Evolutionary conservation across 805 yeast genomes (phyloP).

Genomic region (Ogataea methanolica): DNA sequence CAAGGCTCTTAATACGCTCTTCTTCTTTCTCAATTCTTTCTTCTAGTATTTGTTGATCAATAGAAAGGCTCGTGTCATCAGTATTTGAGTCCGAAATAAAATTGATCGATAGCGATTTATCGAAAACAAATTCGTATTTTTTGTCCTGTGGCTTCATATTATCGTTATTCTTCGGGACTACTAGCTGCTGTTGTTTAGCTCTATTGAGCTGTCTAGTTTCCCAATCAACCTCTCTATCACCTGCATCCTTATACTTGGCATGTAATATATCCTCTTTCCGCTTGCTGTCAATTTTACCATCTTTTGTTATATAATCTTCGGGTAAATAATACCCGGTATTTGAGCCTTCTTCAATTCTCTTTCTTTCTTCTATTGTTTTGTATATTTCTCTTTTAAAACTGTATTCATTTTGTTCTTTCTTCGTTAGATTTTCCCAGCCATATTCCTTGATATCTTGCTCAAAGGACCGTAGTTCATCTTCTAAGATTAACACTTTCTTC

Average conservation of each 20-base stretch:
- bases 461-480: constrained; percentile 42
- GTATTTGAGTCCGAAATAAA: constrained; percentile 41
- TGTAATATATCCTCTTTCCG: constrained; percentile 49
- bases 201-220: constrained; percentile 46
- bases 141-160: constrained; percentile 28
- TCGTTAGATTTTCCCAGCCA: constrained; percentile 52
- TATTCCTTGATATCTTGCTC: constrained; percentile 44
- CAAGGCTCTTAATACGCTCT: constrained; percentile 33
- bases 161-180: background rate
- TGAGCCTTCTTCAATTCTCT: constrained; percentile 24
- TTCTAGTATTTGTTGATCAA: constrained; percentile 30
- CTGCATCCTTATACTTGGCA: constrained; percentile 21
- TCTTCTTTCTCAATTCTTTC: constrained; percentile 33
- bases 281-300: constrained; percentile 49
- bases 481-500: constrained; percentile 38
- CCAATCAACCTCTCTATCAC: constrained; percentile 37
- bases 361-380: constrained; percentile 37
- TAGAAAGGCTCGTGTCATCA: constrained; percentile 20
- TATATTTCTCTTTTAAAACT: constrained; percentile 46
- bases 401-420: constrained; percentile 47
- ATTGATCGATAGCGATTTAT: constrained; percentile 56
- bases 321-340: constrained; percentile 44
- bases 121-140: constrained; percentile 73
- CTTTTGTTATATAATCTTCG: constrained; percentile 48
- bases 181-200: constrained; percentile 11